Evolutionary conservation across 176 grass and related monocot genomes (phyloP).

Genomic region (Elymus sibiricus): DNA sequence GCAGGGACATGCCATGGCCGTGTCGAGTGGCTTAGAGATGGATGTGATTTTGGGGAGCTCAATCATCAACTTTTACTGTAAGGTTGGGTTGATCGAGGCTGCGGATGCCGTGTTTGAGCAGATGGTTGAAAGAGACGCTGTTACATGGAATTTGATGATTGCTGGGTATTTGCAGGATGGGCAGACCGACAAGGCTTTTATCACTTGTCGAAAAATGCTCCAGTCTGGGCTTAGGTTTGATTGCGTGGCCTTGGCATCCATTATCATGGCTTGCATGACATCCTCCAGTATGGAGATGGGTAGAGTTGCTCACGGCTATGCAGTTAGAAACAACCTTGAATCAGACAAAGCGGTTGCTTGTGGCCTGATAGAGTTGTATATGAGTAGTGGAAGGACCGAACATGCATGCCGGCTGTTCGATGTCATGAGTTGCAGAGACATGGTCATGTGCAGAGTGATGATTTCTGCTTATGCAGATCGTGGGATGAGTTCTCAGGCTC

Average conservation of each 20-base stretch:
- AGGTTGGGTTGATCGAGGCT: constrained; percentile 57
- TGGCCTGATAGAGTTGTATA: constrained; percentile 67
- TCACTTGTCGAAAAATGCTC: constrained; percentile 51
- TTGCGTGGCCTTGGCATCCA: constrained; percentile 50
- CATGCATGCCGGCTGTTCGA: constrained; percentile 44
- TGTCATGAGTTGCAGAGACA: constrained; percentile 35
- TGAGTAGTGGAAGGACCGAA: constrained; percentile 39
- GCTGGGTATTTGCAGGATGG: constrained; percentile 58
- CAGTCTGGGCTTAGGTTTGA: constrained; percentile 49
- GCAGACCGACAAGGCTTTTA: constrained; percentile 34
- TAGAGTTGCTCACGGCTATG: constrained; percentile 65
- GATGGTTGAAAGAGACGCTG: constrained; percentile 52
- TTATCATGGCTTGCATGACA: constrained; percentile 60
- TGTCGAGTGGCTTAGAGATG: constrained; percentile 50
- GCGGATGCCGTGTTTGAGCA: constrained; percentile 51
- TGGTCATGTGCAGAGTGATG: constrained; percentile 51
- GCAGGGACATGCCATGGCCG: constrained; percentile 55
- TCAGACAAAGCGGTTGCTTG: constrained; percentile 45
- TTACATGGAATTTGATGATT: constrained; percentile 82
- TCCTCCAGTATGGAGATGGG: constrained; percentile 31
- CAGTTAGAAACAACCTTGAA: constrained; percentile 48
- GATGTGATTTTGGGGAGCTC: constrained; percentile 65
- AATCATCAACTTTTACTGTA: constrained; percentile 62
- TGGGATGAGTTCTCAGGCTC: constrained; percentile 46
- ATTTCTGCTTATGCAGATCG: constrained; percentile 57